Evolutionary conservation across 2,329 filamentous ascomycete species (phyloP), one percentile per base, ranked within the genome.

Genomic region (Neofusicoccum cordaticola): DNA sequence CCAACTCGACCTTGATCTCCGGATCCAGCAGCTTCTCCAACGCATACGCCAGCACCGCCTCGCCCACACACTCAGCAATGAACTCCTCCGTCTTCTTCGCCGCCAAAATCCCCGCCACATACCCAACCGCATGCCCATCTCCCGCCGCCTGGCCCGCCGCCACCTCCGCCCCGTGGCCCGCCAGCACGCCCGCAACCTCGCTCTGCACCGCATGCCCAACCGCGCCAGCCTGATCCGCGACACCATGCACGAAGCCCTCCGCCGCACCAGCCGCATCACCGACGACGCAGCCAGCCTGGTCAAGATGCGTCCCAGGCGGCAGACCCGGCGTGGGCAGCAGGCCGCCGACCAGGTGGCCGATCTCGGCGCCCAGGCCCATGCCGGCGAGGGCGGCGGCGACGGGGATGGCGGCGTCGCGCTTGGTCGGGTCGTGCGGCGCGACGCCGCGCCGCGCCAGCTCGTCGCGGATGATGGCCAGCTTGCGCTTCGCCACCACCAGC

Each of bases 31-130:
- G 9, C 56, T 60, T 60, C 56, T 60, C 56, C 41, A 47, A 22
- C 31, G 56, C 56, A 47, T 60, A 60, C 56, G 41, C 56, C 35
- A 60, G 47, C 42, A 60, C 56, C 2, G 42, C 56, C 56, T 60
- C 56, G 1, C 56, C 56, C 41, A 60, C 56, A 1, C 8, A 12
- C 56, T 60, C 56, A 0, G 56, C 56, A 37, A 60, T 60, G 27
- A 60, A 60, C 31, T 60, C 56, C 56, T 60, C 56, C 56, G 56
- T 47, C 56, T 60, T 60, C 56, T 47, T 60, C 56, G 56, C 56
- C 56, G 56, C 56, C 56, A 60, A n/a, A 13, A 60, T 37, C 5
- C 56, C 56, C 56, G 56, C 56, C 56, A 60, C 56, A 6, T 60
- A 60, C n/a, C 56, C 56, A 0, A 60, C 56, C 41, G 42, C 42